Percentiles rank a stretch among this genome's conserved stretches.
phyloP scores from a whole-genome alignment of 2,329 filamentous ascomycete genomes.

The Trichoderma hamatum region DNA sequence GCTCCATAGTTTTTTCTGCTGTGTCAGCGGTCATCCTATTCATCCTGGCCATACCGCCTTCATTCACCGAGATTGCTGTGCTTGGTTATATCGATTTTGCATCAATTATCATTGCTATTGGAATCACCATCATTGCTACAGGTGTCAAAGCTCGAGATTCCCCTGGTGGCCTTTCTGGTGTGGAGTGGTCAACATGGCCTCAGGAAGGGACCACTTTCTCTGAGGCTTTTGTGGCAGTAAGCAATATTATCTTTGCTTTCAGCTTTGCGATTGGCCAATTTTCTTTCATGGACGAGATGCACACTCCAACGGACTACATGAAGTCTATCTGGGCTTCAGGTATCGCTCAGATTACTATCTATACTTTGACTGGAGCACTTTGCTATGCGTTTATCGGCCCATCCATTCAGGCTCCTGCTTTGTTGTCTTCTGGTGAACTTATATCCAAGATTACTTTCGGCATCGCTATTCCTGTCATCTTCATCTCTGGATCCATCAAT shows the following conservation, averaged over 20 bases:
- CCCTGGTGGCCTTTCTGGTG: conserved; percentile 30
- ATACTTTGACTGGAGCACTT: conserved; percentile 63
- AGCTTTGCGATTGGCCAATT: conserved; percentile 50
- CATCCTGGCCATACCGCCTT: conserved; percentile 45
- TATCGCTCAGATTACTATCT: conserved; percentile 59
- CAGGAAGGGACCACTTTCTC: conserved; percentile 47
- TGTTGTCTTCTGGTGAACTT: conserved; percentile 59
- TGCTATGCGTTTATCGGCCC: conserved; percentile 67
- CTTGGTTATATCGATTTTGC: conserved; percentile 54
- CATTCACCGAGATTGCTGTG: conserved; percentile 46
- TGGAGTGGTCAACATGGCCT: conserved; percentile 43
- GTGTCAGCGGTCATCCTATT: conserved; percentile 44
- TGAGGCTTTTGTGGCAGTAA: conserved; percentile 57
- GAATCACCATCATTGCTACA: conserved; percentile 64
- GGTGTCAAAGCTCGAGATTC: conserved; percentile 45
- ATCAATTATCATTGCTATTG: conserved; percentile 61
- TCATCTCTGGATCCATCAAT: conserved; percentile 70
- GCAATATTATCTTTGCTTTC: conserved; percentile 69
- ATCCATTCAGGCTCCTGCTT: conserved; percentile 62
- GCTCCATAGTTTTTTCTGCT: conserved; percentile 44
- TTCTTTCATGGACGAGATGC: conserved; percentile 51
- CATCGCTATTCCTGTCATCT: conserved; percentile 66
- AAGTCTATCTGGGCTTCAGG: conserved; percentile 61
- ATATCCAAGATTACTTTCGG: conserved; percentile 67
- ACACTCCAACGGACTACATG: conserved; percentile 44